These are phyloP conservation scores for Fusarium sambucinum DNA, from an alignment of 2,329 filamentous ascomycete species.

Conservation along the genomic window DNA sequence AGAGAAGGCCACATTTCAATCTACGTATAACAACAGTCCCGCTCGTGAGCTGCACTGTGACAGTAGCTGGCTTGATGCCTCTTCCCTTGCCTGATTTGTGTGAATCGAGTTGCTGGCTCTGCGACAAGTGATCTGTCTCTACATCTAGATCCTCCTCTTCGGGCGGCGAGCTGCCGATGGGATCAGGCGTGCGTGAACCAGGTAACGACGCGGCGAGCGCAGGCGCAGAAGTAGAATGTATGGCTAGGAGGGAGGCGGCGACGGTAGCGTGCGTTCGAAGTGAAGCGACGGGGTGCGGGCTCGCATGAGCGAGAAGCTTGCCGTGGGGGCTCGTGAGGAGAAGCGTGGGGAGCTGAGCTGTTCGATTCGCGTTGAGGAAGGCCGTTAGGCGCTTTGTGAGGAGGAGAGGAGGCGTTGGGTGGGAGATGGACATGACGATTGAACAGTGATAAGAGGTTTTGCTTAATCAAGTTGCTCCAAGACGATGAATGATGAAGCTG, in stretches of 20 bases:
- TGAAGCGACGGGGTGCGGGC: conserved; percentile 65
- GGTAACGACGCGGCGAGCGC: conserved; percentile 59
- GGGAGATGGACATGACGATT: conserved; percentile 52
- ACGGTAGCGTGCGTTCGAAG: conserved; percentile 74
- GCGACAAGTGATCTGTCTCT: conserved; percentile 44
- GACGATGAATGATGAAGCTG: neutral
- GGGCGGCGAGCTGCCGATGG: conserved; percentile 44
- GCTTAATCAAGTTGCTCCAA: neutral
- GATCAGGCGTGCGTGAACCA: conserved; percentile 50
- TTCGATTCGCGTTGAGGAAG: conserved; percentile 71
- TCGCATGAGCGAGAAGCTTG: conserved; percentile 73
- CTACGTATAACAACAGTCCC: conserved; percentile 70
- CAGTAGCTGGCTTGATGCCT: conserved; percentile 56
- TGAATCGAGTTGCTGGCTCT: conserved; percentile 44
- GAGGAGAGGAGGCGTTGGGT: conserved; percentile 68
- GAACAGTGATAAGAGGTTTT: conserved; percentile 3
- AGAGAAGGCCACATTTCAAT: conserved; percentile 70
- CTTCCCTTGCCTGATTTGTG: conserved; percentile 29
- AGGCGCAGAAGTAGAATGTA: conserved; percentile 63
- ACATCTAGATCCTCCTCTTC: conserved; percentile 45
- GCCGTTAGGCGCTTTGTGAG: conserved; percentile 73
- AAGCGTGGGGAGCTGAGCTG: conserved; percentile 68
- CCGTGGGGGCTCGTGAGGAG: conserved; percentile 71
- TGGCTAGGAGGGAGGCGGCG: conserved; percentile 70
- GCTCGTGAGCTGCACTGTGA: conserved; percentile 70